Conservation (phyloP, 208 protist genomes). For the Wallacemonas sp. region DNA sequence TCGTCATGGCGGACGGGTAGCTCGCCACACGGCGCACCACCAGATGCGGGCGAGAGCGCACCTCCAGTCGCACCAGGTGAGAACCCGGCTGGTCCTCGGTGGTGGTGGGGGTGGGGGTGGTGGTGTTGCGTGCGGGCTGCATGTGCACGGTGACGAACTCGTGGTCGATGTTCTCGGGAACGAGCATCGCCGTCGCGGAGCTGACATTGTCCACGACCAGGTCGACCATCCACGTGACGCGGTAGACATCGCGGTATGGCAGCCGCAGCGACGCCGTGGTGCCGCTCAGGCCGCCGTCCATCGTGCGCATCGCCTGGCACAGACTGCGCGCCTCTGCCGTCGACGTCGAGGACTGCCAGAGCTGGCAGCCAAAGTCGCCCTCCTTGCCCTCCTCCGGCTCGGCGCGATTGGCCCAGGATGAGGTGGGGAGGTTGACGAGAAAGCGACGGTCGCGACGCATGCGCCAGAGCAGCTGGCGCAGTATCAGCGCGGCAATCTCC, state of each 20-base stretch:
- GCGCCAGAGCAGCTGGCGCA: slow-evolving; percentile 40
- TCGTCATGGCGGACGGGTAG: slow-evolving; percentile 37
- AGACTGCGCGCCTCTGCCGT: background rate
- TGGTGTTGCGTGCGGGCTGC: too few species aligned
- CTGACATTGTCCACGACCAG: slow-evolving; percentile 38
- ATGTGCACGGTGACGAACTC: slow-evolving; percentile 31
- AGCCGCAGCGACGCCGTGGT: slow-evolving; percentile 41
- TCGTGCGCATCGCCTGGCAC: slow-evolving; percentile 16
- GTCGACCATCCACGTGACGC: slow-evolving; percentile 51
- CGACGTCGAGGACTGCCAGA: background rate
- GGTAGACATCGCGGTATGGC: slow-evolving; percentile 50
- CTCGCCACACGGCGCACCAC: slow-evolving; percentile 65
- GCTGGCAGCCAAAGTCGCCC: slow-evolving; percentile 38
- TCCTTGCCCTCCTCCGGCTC: slow-evolving; percentile 33
- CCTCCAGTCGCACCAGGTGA: slow-evolving; percentile 29
- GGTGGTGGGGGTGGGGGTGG: background rate
- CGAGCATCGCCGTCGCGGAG: slow-evolving; percentile 16
- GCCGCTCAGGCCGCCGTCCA: slow-evolving; percentile 33
- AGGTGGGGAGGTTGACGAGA: slow-evolving; percentile 43
- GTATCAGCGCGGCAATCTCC: slow-evolving; percentile 42
- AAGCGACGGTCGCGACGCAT: slow-evolving; percentile 47
- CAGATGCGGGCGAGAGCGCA: slow-evolving; percentile 52
- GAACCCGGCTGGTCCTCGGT: background rate
- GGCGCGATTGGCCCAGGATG: slow-evolving; percentile 28
- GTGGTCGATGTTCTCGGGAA: slow-evolving; percentile 50